phyloP scores from a whole-genome alignment of 176 grass and related monocot genomes.

The Oryza meridionalis region DNA sequence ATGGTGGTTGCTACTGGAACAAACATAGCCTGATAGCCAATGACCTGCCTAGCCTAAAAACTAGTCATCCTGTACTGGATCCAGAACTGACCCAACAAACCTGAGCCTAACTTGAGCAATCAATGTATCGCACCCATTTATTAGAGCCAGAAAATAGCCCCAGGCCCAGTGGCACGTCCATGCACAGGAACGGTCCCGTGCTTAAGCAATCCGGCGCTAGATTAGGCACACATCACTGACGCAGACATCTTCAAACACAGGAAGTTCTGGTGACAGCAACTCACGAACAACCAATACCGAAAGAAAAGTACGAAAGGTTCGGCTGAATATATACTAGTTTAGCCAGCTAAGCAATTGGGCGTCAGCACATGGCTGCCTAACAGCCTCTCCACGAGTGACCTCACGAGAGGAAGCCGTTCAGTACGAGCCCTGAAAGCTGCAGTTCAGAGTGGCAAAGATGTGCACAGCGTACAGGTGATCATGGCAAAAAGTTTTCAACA shows the following conservation, averaged over 20 bases:
- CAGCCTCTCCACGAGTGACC: conserved; percentile 17
- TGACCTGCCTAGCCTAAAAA: not conserved
- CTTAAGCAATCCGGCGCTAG: conserved; percentile 19
- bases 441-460: conserved; percentile 22
- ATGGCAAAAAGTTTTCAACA: not conserved
- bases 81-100: conserved; percentile 33
- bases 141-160: not conserved
- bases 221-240: conserved; percentile 40
- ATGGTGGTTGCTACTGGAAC: not conserved
- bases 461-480: not conserved
- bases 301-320: conserved; percentile 29
- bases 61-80: conserved; percentile 12
- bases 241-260: conserved; percentile 22
- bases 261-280: conserved; percentile 34
- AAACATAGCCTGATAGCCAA: not conserved
- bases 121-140: not conserved
- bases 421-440: conserved; percentile 8
- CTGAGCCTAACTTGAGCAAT: conserved; percentile 9
- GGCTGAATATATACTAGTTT: not conserved
- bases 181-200: conserved; percentile 28
- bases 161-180: conserved; percentile 13
- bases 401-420: not conserved
- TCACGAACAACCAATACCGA: conserved; percentile 35
- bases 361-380: conserved; percentile 40
- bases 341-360: conserved; percentile 28